A percentile compares a stretch with the other conserved stretches of the same genome.
These are phyloP conservation scores for Xylariales sp. DNA, from an alignment of 2,329 filamentous ascomycete genomes.

Conservation along the genomic window DNA sequence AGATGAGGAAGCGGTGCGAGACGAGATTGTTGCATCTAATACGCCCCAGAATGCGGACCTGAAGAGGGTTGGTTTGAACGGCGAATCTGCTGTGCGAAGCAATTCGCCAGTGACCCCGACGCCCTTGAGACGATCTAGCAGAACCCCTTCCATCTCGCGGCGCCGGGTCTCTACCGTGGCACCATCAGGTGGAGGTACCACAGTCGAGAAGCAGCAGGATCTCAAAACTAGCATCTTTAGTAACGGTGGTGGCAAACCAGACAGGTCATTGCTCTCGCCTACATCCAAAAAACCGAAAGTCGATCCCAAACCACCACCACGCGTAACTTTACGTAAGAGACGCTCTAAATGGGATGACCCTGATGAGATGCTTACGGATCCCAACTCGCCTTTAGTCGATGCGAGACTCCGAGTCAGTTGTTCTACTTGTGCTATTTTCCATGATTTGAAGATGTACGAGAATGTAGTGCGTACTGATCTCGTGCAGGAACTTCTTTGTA, in stretches of 20 bases:
- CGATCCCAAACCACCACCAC: conserved; percentile 43
- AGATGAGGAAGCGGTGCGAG: conserved; percentile 11
- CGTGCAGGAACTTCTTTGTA: conserved; percentile 51
- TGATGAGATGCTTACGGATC: conserved; percentile 52
- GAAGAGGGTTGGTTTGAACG: not conserved
- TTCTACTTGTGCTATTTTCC: not conserved
- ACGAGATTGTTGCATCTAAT: conserved; percentile 21
- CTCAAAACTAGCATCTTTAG: conserved; percentile 22
- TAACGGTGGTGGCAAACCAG: conserved; percentile 25
- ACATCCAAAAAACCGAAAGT: conserved; percentile 44
- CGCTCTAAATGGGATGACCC: conserved; percentile 47
- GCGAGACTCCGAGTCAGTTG: conserved; percentile 52
- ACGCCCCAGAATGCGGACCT: not conserved
- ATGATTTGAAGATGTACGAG: not conserved
- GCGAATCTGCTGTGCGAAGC: not conserved
- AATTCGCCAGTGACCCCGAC: conserved; percentile 3
- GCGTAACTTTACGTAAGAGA: conserved; percentile 44
- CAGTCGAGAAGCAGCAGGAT: conserved; percentile 35
- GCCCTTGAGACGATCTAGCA: conserved; percentile 1
- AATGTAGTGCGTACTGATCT: not conserved
- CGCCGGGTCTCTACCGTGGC: conserved; percentile 12
- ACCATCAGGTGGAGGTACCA: conserved; percentile 15
- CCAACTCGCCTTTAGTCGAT: conserved; percentile 51
- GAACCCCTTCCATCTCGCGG: conserved; percentile 33
- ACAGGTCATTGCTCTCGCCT: conserved; percentile 38